Evolutionary conservation across 1,284 basidiomycete species (phyloP).

Genomic region (Austroboletus novae-zelandiae): DNA sequence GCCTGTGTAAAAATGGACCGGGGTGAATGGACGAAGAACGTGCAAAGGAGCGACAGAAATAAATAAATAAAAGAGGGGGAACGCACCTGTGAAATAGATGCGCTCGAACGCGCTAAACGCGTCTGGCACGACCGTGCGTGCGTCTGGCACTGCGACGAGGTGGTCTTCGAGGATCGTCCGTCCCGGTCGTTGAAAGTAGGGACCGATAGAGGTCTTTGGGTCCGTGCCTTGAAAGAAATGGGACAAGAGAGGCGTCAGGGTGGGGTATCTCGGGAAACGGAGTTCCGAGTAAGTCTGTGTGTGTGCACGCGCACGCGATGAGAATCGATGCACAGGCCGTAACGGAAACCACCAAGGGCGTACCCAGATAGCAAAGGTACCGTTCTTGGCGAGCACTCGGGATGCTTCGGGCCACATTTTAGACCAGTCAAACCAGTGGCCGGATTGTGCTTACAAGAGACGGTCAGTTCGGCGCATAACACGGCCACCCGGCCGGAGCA

Average conservation of each 20-base stretch:
- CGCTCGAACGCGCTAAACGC: constrained; percentile 41
- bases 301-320: too few species aligned
- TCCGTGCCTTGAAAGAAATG: constrained; percentile 59
- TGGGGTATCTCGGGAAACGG: constrained; percentile 59
- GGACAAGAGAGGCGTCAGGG: constrained; percentile 57
- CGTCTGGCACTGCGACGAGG: constrained; percentile 66
- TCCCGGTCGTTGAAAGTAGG: constrained; percentile 81
- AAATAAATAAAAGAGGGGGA: too few species aligned
- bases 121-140: constrained; percentile 37
- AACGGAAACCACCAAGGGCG: constrained; percentile 10
- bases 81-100: constrained; percentile 25
- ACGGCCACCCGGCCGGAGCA: background rate
- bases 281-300: constrained; percentile 73
- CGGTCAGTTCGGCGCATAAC: background rate
- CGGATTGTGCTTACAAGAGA: constrained; percentile 66
- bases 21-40: background rate
- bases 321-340: too few species aligned
- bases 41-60: too few species aligned
- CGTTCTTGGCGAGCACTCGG: constrained; percentile 63
- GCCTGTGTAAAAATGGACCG: constrained; percentile 25
- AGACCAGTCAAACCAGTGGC: constrained; percentile 85
- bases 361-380: constrained; percentile 79
- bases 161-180: constrained; percentile 73
- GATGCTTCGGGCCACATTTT: constrained; percentile 70
- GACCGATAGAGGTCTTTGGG: constrained; percentile 56